Conservation (phyloP, 176 grass and related monocot species). For the Carex scoparia region DNA sequence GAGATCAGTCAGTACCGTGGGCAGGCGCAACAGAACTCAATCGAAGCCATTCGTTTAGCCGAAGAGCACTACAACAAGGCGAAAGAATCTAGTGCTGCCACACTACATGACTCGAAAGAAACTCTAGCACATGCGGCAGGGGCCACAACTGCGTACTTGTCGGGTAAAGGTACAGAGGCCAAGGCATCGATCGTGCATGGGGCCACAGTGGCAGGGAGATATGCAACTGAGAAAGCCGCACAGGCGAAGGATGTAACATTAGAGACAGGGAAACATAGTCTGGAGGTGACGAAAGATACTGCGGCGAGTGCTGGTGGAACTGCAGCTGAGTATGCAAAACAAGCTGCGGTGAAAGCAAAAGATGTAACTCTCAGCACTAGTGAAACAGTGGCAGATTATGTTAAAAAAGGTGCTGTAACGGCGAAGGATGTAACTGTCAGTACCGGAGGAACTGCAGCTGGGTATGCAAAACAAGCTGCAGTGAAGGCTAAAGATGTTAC, state of each 20-base stretch:
- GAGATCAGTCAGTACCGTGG: conserved; percentile 65
- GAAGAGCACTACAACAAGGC: conserved; percentile 64
- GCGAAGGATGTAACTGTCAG: conserved; percentile 40
- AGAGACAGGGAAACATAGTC: conserved; percentile 17
- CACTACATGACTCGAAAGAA: conserved; percentile 10
- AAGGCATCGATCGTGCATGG: conserved; percentile 21
- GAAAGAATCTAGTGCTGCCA: conserved; percentile 15
- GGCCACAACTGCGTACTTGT: conserved; percentile 22
- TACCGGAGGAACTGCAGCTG: conserved; percentile 28
- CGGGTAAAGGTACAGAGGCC: conserved; percentile 29
- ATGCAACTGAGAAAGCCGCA: conserved; percentile 18
- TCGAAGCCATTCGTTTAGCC: conserved; percentile 48
- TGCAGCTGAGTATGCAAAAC: conserved; percentile 40
- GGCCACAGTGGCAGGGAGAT: conserved; percentile 11
- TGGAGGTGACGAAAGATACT: conserved; percentile 28
- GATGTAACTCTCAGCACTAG: conserved; percentile 39
- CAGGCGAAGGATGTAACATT: conserved; percentile 24
- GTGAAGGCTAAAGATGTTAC: conserved; percentile 56
- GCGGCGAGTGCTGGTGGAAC: conserved; percentile 28
- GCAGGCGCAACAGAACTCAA: conserved; percentile 63
- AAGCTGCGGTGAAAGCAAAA: conserved; percentile 41
- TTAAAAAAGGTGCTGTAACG: conserved; percentile 34
- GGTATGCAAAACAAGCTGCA: conserved; percentile 41
- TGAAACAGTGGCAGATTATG: conserved; percentile 33
- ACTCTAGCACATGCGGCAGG: conserved; percentile 15